phyloP scores from a whole-genome alignment of 1,284 basidiomycete genomes.

The Lentinus polychrous region DNA sequence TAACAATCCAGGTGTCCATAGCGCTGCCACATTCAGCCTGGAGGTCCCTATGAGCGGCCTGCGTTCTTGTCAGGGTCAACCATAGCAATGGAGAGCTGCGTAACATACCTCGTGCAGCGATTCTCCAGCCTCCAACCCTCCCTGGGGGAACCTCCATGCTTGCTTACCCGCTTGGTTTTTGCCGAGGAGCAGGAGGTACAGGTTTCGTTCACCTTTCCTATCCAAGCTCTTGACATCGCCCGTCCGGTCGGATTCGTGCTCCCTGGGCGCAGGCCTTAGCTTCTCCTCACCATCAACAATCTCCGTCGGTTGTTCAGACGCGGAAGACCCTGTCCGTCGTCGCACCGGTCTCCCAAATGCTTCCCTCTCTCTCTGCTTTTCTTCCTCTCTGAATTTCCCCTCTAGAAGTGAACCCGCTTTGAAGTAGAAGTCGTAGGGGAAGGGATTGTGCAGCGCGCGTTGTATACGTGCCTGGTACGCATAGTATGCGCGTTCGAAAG shows the following conservation, averaged over 20 bases:
- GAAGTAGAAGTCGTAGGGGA: slow-evolving; percentile 92
- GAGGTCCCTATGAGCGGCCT: slow-evolving; percentile 69
- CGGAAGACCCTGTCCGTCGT: slow-evolving; percentile 29
- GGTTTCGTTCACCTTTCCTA: slow-evolving; percentile 74
- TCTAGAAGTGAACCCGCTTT: slow-evolving; percentile 87
- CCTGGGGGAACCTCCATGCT: slow-evolving; percentile 80
- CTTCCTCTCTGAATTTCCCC: slow-evolving; percentile 71
- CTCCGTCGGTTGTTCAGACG: slow-evolving; percentile 44
- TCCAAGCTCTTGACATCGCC: slow-evolving; percentile 73
- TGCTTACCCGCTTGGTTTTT: slow-evolving; percentile 42
- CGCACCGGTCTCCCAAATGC: slow-evolving; percentile 50
- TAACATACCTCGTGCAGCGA: slow-evolving; percentile 59
- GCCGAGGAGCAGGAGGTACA: slow-evolving; percentile 74
- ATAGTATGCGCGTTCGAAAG: slow-evolving; percentile 83
- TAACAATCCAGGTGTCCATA: slow-evolving; percentile 82
- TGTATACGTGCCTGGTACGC: slow-evolving; percentile 81
- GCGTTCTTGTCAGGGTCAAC: background rate
- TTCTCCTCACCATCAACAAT: slow-evolving; percentile 47
- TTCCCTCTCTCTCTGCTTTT: slow-evolving; percentile 59
- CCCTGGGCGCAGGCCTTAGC: slow-evolving; percentile 51
- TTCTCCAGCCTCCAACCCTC: slow-evolving; percentile 54
- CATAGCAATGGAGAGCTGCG: too few species aligned
- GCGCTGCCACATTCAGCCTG: slow-evolving; percentile 58
- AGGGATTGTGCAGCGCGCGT: slow-evolving; percentile 83
- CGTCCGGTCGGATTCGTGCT: slow-evolving; percentile 54